Conservation (phyloP, 768 basidiomycete genomes). For the Phlebiopsis flavidoalba region DNA sequence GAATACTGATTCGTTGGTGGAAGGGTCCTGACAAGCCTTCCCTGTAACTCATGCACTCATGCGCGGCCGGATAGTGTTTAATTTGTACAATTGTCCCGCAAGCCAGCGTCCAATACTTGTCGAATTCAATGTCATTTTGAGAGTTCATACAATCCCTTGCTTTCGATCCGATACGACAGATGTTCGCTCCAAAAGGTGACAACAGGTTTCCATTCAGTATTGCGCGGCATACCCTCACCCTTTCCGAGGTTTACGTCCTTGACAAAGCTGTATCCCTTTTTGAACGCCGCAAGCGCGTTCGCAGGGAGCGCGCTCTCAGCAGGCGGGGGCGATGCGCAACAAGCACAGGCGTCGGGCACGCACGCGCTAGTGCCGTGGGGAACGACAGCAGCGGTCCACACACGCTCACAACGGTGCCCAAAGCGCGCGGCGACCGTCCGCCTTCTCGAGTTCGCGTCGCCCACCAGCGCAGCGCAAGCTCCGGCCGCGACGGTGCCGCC, state of each 20-base stretch:
- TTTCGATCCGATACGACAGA: slow-evolving; percentile 45
- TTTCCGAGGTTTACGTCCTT: slow-evolving; percentile 41
- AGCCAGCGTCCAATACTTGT: no score
- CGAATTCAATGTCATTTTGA: slow-evolving; percentile 30
- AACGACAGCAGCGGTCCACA: slow-evolving; percentile 76
- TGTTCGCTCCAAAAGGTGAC: slow-evolving; percentile 85
- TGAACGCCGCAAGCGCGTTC: slow-evolving; percentile 46
- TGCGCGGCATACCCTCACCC: slow-evolving; percentile 67
- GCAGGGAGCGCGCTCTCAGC: slow-evolving; percentile 39
- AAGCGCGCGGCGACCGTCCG: slow-evolving; percentile 17
- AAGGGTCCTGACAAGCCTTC: no score
- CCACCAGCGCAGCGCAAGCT: slow-evolving; percentile 57
- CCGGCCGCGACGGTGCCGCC: slow-evolving; percentile 76
- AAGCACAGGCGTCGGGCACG: slow-evolving; percentile 58
- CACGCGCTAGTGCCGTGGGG: slow-evolving; percentile 41
- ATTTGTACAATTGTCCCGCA: no score
- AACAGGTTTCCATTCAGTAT: slow-evolving; percentile 77
- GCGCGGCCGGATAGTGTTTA: no score
- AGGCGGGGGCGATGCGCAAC: slow-evolving; percentile 51
- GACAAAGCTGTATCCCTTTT: slow-evolving; percentile 52
- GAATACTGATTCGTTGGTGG: no score
- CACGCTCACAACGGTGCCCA: slow-evolving; percentile 67
- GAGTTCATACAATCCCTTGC: slow-evolving; percentile 64
- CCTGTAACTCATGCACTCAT: no score
- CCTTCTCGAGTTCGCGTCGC: slow-evolving; percentile 7